Percentiles rank a stretch among this genome's conserved stretches.
phyloP scores from a whole-genome alignment of 257 asterid species.

The Ilex asprella region DNA sequence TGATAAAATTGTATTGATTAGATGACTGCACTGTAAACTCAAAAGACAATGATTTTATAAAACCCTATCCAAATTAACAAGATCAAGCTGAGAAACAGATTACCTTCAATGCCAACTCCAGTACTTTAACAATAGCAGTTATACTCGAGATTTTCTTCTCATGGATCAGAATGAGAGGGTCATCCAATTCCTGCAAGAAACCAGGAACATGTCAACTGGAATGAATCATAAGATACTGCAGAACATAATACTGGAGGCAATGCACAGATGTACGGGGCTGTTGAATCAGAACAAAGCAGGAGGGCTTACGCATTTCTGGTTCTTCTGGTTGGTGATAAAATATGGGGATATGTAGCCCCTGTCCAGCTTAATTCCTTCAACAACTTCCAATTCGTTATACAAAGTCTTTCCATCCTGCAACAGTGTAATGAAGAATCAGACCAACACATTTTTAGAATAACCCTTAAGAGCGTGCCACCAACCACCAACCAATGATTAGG shows the following conservation, averaged over 20 bases:
- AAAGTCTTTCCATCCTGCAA: slow-evolving; percentile 50
- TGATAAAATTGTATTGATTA: slow-evolving; percentile 1
- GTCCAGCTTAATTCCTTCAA: slow-evolving; percentile 61
- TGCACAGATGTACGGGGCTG: neutral
- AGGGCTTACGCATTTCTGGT: slow-evolving; percentile 41
- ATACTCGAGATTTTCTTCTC: slow-evolving; percentile 89
- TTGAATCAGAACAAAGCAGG: neutral
- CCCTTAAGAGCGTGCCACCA: no score
- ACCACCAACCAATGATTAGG: no score
- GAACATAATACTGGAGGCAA: no score
- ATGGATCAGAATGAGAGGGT: slow-evolving; percentile 73
- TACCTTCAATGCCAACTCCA: slow-evolving; percentile 91
- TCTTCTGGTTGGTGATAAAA: slow-evolving; percentile 47
- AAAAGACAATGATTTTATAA: neutral
- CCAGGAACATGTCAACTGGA: neutral
- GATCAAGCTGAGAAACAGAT: neutral
- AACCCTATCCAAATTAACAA: neutral
- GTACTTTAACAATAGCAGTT: slow-evolving; percentile 61
- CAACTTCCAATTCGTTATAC: slow-evolving; percentile 49
- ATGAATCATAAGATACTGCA: neutral
- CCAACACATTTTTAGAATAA: neutral
- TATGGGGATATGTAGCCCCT: slow-evolving; percentile 58
- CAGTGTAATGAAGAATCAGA: neutral
- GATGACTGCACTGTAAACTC: neutral
- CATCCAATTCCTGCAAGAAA: slow-evolving; percentile 44